A percentile compares a stretch with the other conserved stretches of the same genome.
Evolutionary conservation across 768 basidiomycete species (phyloP).

Genomic region (Hirschioporus abietinus): DNA sequence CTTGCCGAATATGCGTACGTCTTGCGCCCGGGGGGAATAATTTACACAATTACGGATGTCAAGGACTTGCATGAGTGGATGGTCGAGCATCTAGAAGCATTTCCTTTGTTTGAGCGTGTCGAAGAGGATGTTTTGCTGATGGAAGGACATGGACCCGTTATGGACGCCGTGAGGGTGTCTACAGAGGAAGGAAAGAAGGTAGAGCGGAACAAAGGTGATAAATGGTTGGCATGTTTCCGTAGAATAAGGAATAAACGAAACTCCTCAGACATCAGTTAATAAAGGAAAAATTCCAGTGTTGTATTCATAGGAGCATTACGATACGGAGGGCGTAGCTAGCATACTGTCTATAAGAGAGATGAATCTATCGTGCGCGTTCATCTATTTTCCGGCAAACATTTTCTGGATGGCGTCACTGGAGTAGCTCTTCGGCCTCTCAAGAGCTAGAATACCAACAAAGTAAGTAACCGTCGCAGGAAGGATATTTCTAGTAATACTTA

Average conservation of each 20-base stretch:
- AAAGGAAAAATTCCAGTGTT: background rate
- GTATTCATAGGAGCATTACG: background rate
- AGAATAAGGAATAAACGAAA: conserved; percentile 37
- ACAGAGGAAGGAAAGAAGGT: conserved; percentile 99
- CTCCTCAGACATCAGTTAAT: background rate
- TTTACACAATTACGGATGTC: conserved; percentile 98
- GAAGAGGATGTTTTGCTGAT: conserved; percentile 70
- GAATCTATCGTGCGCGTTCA: background rate
- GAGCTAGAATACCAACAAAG: conserved; percentile 36
- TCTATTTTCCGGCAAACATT: conserved; percentile 59
- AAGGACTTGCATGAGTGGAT: conserved; percentile 94
- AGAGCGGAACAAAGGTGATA: conserved; percentile 82
- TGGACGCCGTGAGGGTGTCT: conserved; percentile 77
- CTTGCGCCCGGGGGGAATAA: conserved; percentile 85
- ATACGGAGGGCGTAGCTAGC: background rate
- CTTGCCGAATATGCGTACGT: conserved; percentile 97
- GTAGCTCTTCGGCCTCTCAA: conserved; percentile 90
- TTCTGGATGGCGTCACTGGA: conserved; percentile 75
- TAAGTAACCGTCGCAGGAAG: background rate
- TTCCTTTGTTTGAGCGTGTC: conserved; percentile 82
- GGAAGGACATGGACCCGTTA: conserved; percentile 67
- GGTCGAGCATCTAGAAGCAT: conserved; percentile 78
- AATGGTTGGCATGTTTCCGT: conserved; percentile 89
- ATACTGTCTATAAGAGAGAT: background rate
- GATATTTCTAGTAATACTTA: conserved; percentile 34